A percentile compares a stretch with the other conserved stretches of the same genome.
Conservation (phyloP, 2,329 filamentous ascomycete genomes). For the Diaporthe nobilis region DNA sequence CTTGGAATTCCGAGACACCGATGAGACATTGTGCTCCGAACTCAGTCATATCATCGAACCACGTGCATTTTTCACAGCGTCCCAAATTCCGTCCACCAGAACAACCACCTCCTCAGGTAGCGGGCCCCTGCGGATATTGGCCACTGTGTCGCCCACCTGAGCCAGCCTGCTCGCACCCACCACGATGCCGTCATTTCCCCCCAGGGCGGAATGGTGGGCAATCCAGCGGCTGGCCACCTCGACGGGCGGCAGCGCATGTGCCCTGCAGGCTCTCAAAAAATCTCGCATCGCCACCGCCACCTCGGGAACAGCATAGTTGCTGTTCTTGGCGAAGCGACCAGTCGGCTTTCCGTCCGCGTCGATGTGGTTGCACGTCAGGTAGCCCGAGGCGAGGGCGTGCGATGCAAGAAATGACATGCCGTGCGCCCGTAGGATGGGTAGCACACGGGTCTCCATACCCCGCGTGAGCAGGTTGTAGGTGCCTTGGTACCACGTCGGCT, state of each 20-base stretch:
- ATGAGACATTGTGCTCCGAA: background rate
- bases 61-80: constrained; percentile 4
- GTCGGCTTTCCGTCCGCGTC: constrained; percentile 47
- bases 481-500: constrained; percentile 57
- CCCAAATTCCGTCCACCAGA: constrained; percentile 28
- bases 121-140: constrained; percentile 19
- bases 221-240: constrained; percentile 50
- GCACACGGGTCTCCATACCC: constrained; percentile 51
- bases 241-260: constrained; percentile 47
- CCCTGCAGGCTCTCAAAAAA: constrained; percentile 48
- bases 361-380: constrained; percentile 52
- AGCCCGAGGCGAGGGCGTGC: constrained; percentile 47
- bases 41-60: constrained; percentile 26
- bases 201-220: constrained; percentile 41
- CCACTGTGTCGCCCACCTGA: constrained; percentile 37
- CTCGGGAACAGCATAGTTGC: constrained; percentile 49
- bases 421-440: constrained; percentile 54
- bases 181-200: constrained; percentile 42
- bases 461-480: constrained; percentile 56
- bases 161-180: constrained; percentile 43
- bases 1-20: background rate
- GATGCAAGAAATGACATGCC: constrained; percentile 46
- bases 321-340: constrained; percentile 44
- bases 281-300: constrained; percentile 49
- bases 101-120: constrained; percentile 6